Evolutionary conservation across 2,329 filamentous ascomycete species (phyloP), one percentile per base, ranked within the genome.

Genomic region (Metarhizium robertsii): DNA sequence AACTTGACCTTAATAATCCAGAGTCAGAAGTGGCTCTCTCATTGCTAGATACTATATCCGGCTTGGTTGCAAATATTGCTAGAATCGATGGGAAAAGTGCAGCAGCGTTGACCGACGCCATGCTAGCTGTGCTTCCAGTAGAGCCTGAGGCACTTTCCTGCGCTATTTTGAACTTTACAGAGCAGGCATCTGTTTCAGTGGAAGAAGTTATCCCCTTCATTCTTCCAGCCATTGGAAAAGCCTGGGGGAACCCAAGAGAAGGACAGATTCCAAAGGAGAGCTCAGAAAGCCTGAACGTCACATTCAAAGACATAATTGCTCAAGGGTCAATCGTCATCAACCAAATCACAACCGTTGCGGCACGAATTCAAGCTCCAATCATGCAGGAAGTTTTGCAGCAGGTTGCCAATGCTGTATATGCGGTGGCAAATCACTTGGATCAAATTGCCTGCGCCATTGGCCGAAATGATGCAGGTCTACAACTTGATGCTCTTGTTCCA

Each of bases 221-320:
- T 13, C 56, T 66, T 48, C 62, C 62, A 30, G 64, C 63, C 14
- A 50, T 65, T 36, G 59, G 62, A 7, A 50, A 53, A 6, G 59
- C 56, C 20, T 42, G 64, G 6, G 61, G 61, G 2, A 55, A 55
- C 43, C 42, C 49, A 3, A 29, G 59, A 14, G 50, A 59, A 14
- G 46, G 18, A n/a, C 13, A 20, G 18, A 51, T 36, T 13, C 45
- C 58, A 3, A 42, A 47, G 4, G 52, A 25, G 3, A 14, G 50
- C 8, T 13, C 53, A 30, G 32, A 52, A 4, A 56, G 60, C 34
- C 46, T 57, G 47, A 29, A 53, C 2, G 57, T 51, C 38, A 59
- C 56, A n/a, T 52, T 61, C 47, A 50, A 52, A 10, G 57, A 57
- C 5, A 55, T 65, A 6, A 55, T 64, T 10, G 38, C 30, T n/a